Percentiles rank a stretch among this genome's conserved stretches.
These are phyloP conservation scores for Sporobolomyces roseus DNA, from an alignment of 768 basidiomycete genomes.

Conservation along the genomic window DNA sequence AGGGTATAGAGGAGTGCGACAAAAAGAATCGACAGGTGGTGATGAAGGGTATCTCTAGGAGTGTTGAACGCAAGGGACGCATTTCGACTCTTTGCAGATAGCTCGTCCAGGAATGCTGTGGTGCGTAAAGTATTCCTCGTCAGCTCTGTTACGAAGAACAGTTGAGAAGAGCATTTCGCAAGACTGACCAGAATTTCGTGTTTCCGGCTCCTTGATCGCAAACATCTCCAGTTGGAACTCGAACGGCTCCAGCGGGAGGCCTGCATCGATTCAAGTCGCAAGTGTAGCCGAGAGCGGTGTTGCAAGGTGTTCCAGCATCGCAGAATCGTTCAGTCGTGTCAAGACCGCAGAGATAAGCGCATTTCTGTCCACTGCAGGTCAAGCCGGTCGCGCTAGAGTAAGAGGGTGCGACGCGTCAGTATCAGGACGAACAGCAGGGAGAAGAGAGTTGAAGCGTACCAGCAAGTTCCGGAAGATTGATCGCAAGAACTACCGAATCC, in stretches of 20 bases:
- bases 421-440: background rate
- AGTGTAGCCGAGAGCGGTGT: slow-evolving; percentile 30
- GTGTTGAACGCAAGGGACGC: slow-evolving; percentile 35
- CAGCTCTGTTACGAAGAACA: too few species aligned
- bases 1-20: background rate
- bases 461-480: slow-evolving; percentile 14
- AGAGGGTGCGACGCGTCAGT: too few species aligned
- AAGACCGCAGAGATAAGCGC: slow-evolving; percentile 26
- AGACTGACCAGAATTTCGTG: slow-evolving; percentile 36
- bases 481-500: slow-evolving; percentile 20
- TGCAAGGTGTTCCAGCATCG: slow-evolving; percentile 31
- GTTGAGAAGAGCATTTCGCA: background rate
- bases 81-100: slow-evolving; percentile 26
- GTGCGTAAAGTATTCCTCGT: background rate
- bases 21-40: background rate
- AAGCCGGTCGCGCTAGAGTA: slow-evolving; percentile 20
- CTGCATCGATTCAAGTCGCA: slow-evolving; percentile 32
- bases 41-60: background rate
- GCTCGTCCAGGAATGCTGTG: slow-evolving; percentile 32
- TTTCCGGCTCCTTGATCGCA: slow-evolving; percentile 37
- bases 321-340: slow-evolving; percentile 38
- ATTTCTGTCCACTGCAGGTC: slow-evolving; percentile 25
- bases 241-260: slow-evolving; percentile 28
- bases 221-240: slow-evolving; percentile 20
- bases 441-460: slow-evolving; percentile 2